Percentiles rank a stretch among this genome's conserved stretches.
These are phyloP conservation scores for Cucumis cinereus DNA, from an alignment of 306 rosid species.

Conservation along the genomic window DNA sequence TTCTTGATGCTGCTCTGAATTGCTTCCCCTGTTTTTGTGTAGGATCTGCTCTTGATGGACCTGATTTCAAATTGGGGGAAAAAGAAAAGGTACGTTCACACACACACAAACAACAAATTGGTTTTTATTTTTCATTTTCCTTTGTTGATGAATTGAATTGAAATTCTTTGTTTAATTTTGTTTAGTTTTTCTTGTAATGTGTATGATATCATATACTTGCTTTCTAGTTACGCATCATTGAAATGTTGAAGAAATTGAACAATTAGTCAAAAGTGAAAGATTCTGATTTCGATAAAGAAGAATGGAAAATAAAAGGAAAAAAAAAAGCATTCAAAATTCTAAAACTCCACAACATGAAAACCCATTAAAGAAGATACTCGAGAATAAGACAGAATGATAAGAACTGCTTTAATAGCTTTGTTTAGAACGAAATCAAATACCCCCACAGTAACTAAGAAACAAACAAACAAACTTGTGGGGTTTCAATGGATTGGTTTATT, in stretches of 20 bases:
- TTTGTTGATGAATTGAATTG: neutral
- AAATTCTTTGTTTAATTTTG: neutral
- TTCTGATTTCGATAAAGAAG: neutral
- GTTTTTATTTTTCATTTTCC: neutral
- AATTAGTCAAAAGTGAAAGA: neutral
- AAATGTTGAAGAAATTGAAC: neutral
- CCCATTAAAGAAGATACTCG: neutral
- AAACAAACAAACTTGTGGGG: neutral
- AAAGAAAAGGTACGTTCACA: neutral
- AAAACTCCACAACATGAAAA: neutral
- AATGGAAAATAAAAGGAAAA: neutral
- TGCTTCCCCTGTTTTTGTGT: neutral
- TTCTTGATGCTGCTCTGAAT: neutral
- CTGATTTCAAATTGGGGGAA: neutral
- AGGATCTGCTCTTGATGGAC: neutral
- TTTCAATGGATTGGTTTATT: neutral
- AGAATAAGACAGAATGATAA: neutral
- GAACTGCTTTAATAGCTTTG: neutral
- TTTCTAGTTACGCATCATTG: neutral
- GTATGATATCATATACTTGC: neutral
- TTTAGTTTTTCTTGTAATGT: neutral
- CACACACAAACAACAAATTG: neutral
- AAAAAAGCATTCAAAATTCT: neutral
- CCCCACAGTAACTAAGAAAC: neutral
- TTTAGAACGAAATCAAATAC: neutral